Percentiles rank a stretch among this genome's conserved stretches.
These are phyloP conservation scores for Macrolepiota fuliginosa DNA, from an alignment of 768 basidiomycete genomes.

Conservation along the genomic window DNA sequence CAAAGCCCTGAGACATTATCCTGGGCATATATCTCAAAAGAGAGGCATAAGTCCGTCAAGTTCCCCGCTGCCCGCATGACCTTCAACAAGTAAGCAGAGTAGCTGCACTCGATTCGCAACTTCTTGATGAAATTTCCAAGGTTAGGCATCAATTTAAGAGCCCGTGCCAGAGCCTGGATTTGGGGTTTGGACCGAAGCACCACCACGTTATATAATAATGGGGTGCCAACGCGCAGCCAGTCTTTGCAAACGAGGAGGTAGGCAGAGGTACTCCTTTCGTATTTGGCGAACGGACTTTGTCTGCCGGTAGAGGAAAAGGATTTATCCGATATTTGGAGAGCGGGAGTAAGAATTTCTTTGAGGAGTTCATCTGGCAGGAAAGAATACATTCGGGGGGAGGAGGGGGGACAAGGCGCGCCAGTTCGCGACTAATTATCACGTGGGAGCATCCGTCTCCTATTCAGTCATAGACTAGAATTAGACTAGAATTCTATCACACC, in stretches of 20 bases:
- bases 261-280: constrained; percentile 17
- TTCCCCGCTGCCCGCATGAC: neutral
- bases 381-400: neutral
- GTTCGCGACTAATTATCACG: too few relatives aligned
- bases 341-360: constrained; percentile 20
- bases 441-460: too few relatives aligned
- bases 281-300: constrained; percentile 15
- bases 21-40: constrained; percentile 1
- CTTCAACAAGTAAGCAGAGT: neutral
- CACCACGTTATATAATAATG: constrained; percentile 24
- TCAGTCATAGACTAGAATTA: too few relatives aligned
- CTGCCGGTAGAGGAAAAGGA: constrained; percentile 14
- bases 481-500: too few relatives aligned
- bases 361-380: constrained; percentile 23
- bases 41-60: constrained; percentile 4
- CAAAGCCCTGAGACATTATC: constrained; percentile 5
- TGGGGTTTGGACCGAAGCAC: constrained; percentile 25
- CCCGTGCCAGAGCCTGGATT: constrained; percentile 20
- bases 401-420: too few relatives aligned
- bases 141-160: constrained; percentile 11
- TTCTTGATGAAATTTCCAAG: constrained; percentile 22
- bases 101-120: constrained; percentile 23
- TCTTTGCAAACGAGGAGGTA: constrained; percentile 22
- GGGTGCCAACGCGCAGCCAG: constrained; percentile 25
- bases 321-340: constrained; percentile 18